Evolutionary conservation across 306 rosid genomes (phyloP), one percentile per base, ranked within the genome.

Genomic region (Aeschynomene evenia): DNA sequence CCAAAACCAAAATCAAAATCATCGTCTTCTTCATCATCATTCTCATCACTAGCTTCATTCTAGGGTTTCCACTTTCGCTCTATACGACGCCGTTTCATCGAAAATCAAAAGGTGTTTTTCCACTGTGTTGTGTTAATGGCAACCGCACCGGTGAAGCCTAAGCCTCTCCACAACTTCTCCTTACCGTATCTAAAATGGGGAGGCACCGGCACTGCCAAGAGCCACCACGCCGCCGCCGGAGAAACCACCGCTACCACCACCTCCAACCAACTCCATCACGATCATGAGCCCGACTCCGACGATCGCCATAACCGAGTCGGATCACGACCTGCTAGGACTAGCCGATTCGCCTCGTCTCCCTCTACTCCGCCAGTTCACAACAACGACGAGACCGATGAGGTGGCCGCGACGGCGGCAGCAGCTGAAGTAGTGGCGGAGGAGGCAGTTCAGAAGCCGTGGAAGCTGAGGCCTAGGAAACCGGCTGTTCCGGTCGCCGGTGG

Each of bases 91-190:
- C 71, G 13, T 29, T 6, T 58, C 13, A n/a, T 4, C 48, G 33
- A 12, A 46, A 42, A n/a, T 9, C 4, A 37, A 42, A 42, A 42
- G 9, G 49, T 13, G 49, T 1, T 34, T 34, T 7, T 34, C 7
- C 1, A 4, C 1, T 34, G 7, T 7, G 39, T 5, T 5, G 1
- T 34, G 49, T 42, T 15, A 81, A 94, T 94, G 99, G 88, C 97
- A 18, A 87, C 97, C 6, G 88, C 88, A 7, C 99, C 97, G 12
- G 89, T 69, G 37, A 91, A 94, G 84, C 85, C 99, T 9, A 88
- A 85, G 66, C 99, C 96, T 34, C 85, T 94, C 45, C 97, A 94
- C 86, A 94, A 94, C 84, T 94, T 94, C 80, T 43, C 97, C 9
- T 79, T 91, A 1, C 81, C 95, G 15, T 87, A 80, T 67, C 62